A percentile compares a stretch with the other conserved stretches of the same genome.
phyloP scores from a whole-genome alignment of 2,329 filamentous ascomycete genomes.

The Paramyrothecium roridum region DNA sequence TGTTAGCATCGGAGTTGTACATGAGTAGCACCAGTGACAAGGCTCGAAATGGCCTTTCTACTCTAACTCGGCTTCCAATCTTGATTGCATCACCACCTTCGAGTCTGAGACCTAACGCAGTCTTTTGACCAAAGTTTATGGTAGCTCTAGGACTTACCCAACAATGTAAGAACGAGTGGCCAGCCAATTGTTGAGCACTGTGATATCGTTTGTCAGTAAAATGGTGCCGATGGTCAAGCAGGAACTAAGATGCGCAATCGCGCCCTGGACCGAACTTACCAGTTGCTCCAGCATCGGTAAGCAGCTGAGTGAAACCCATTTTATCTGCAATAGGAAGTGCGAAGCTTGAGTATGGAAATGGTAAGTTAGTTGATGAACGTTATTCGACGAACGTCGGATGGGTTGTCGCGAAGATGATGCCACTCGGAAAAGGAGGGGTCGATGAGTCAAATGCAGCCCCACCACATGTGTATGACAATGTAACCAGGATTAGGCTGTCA shows the following conservation, averaged over 20 bases:
- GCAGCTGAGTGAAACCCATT: slow-evolving; percentile 70
- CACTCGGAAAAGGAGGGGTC: too few relatives aligned
- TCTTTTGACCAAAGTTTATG: slow-evolving; percentile 64
- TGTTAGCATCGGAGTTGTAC: slow-evolving; percentile 10
- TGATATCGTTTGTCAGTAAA: slow-evolving; percentile 27
- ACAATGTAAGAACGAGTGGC: slow-evolving; percentile 76
- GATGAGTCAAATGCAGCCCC: too few relatives aligned
- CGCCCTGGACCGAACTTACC: slow-evolving; percentile 22
- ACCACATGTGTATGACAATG: too few relatives aligned
- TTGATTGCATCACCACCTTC: slow-evolving; percentile 27
- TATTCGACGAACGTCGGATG: too few relatives aligned
- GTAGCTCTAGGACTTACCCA: slow-evolving; percentile 66
- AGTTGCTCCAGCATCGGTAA: slow-evolving; percentile 60
- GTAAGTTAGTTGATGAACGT: too few relatives aligned
- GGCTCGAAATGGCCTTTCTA: slow-evolving; percentile 29
- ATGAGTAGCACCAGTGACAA: slow-evolving; percentile 17
- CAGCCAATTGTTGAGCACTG: slow-evolving; percentile 71
- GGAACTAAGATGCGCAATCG: slow-evolving; percentile 15
- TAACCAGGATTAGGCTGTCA: too few relatives aligned
- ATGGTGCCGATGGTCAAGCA: slow-evolving; percentile 18
- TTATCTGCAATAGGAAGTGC: slow-evolving; percentile 20
- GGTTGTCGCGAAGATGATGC: too few relatives aligned
- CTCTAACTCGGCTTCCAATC: too few relatives aligned
- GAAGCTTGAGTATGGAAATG: too few relatives aligned
- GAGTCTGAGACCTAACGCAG: slow-evolving; percentile 87